Evolutionary conservation across 2,329 filamentous ascomycete species (phyloP).

Genomic region (Aspergillus fumigatiaffinis): DNA sequence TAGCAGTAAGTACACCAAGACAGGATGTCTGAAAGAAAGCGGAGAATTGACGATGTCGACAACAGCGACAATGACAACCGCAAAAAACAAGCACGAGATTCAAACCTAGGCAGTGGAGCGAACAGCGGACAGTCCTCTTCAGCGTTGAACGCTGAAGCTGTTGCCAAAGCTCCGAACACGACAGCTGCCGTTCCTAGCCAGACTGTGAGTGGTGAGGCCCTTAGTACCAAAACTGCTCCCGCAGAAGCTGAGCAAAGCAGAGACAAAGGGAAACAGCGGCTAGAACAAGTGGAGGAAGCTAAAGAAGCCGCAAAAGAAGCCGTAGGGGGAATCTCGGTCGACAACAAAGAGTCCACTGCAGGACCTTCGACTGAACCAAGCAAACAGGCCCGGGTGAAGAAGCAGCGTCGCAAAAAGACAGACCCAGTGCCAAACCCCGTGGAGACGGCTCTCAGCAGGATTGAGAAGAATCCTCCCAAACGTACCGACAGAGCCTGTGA

Average conservation of each 20-base stretch:
- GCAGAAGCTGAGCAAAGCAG: neutral
- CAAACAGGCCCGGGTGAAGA: slow-evolving; percentile 44
- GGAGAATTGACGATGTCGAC: neutral
- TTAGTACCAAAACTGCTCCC: neutral
- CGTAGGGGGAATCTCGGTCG: neutral
- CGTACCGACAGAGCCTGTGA: slow-evolving; percentile 26
- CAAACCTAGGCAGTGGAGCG: neutral
- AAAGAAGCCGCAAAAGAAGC: neutral
- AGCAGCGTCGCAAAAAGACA: slow-evolving; percentile 10
- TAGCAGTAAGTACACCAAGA: neutral
- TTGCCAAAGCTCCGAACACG: neutral
- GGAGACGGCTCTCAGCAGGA: slow-evolving; percentile 13
- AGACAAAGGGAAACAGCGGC: neutral
- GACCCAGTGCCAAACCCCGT: slow-evolving; percentile 23
- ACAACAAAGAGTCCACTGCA: neutral
- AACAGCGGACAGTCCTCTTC: neutral
- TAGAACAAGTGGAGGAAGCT: neutral
- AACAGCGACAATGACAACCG: neutral
- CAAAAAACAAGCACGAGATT: neutral
- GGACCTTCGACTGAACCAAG: slow-evolving; percentile 32
- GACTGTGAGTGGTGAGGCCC: neutral
- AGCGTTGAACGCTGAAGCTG: neutral
- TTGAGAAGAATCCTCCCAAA: slow-evolving; percentile 6
- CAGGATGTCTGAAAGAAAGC: slow-evolving; percentile 1
- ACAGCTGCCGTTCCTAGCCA: neutral